A percentile compares a stretch with the other conserved stretches of the same genome.
Evolutionary conservation across 2,329 filamentous ascomycete species (phyloP).

Genomic region (Neoscytalidium dimidiatum): DNA sequence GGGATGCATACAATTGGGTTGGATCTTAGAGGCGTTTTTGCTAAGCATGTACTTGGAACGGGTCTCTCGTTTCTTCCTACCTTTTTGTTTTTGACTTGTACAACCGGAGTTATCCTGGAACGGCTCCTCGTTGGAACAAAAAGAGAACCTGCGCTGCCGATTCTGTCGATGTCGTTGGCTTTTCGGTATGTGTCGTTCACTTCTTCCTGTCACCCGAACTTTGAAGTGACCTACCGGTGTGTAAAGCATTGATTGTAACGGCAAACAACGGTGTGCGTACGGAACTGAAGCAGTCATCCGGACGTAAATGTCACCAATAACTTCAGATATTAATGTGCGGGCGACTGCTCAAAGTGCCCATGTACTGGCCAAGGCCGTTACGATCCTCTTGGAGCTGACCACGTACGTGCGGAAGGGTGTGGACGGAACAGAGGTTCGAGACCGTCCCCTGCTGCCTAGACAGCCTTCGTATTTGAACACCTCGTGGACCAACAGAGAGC

Average conservation of each 20-base stretch:
- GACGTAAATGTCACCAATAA: too few relatives aligned
- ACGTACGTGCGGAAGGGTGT: too few relatives aligned
- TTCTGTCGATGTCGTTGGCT: background rate
- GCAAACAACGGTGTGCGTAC: too few relatives aligned
- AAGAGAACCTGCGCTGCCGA: background rate
- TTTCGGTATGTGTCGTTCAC: background rate
- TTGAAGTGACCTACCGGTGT: background rate
- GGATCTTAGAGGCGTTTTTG: constrained; percentile 16
- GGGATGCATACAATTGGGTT: constrained; percentile 2
- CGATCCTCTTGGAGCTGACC: too few relatives aligned
- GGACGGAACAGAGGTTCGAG: background rate
- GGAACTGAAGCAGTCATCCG: too few relatives aligned
- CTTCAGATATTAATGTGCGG: too few relatives aligned
- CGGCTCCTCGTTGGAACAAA: background rate
- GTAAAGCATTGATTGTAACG: too few relatives aligned
- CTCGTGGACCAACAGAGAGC: background rate
- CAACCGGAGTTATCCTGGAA: background rate
- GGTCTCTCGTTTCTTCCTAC: too few relatives aligned
- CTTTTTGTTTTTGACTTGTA: background rate
- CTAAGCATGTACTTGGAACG: constrained; percentile 9
- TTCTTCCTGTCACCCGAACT: background rate
- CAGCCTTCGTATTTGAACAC: background rate
- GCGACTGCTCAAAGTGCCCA: too few relatives aligned
- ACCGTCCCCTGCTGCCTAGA: background rate
- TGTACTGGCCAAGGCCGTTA: too few relatives aligned